Percentiles rank a stretch among this genome's conserved stretches.
Evolutionary conservation across 2,329 filamentous ascomycete genomes (phyloP).

Genomic region (Fusarium sp.): DNA sequence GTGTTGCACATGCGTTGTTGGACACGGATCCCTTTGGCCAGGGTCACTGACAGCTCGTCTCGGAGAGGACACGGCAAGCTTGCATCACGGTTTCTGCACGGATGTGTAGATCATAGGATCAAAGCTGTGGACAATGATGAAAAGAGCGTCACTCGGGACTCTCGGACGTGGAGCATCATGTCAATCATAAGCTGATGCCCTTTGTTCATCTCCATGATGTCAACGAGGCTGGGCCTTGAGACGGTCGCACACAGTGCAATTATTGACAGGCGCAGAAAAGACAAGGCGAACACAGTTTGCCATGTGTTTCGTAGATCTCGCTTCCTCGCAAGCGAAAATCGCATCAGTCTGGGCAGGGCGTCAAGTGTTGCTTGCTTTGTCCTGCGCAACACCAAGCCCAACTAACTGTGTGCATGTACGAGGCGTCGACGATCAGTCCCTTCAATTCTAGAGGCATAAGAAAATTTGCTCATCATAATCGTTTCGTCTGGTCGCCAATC

Average conservation of each 20-base stretch:
- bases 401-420: background rate
- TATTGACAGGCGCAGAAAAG: conserved; percentile 1
- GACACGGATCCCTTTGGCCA: background rate
- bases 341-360: background rate
- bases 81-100: background rate
- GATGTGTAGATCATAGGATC: no score
- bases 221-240: conserved; percentile 13
- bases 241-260: background rate
- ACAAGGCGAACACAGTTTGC: conserved; percentile 19
- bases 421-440: conserved; percentile 34
- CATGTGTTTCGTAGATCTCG: background rate
- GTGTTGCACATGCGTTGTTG: background rate
- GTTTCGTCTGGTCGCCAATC: conserved; percentile 8
- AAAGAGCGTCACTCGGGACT: background rate
- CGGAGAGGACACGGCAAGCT: conserved; percentile 7
- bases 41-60: background rate
- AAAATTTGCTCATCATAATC: conserved; percentile 8
- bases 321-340: background rate
- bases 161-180: background rate
- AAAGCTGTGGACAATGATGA: background rate
- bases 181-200: background rate
- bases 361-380: conserved; percentile 17
- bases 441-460: conserved; percentile 6
- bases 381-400: conserved; percentile 8
- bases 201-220: conserved; percentile 15